Percentiles rank a stretch among this genome's conserved stretches.
Conservation (phyloP, 2,329 filamentous ascomycete species). For the Aspergillus vadensis region DNA sequence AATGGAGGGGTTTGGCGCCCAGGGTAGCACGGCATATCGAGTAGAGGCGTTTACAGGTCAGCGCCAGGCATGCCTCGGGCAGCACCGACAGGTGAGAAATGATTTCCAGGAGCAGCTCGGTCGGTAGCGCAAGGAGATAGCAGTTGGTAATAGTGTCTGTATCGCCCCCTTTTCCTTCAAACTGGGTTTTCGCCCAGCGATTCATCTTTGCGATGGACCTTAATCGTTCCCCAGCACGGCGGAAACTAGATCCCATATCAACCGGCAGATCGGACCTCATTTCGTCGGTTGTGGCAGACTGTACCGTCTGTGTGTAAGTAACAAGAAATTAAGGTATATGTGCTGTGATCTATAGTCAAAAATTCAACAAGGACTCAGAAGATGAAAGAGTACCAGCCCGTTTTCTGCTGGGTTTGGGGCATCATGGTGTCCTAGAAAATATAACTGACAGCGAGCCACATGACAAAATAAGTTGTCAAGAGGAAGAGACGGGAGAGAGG, state of each 20-base stretch:
- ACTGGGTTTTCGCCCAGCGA: constrained; percentile 26
- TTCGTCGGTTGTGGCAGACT: constrained; percentile 19
- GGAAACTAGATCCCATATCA: constrained; percentile 33
- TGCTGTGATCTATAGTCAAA: constrained; percentile 11
- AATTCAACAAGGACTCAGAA: constrained; percentile 17
- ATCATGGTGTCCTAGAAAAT: constrained; percentile 30
- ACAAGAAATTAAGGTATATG: constrained; percentile 13
- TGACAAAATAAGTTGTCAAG: constrained; percentile 25
- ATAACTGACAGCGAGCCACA: constrained; percentile 24
- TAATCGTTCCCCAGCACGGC: constrained; percentile 33
- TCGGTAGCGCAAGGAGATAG: constrained; percentile 40
- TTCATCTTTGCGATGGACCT: constrained; percentile 33
- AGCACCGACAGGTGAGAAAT: constrained; percentile 37
- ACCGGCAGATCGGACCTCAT: constrained; percentile 17
- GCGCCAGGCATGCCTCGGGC: constrained; percentile 40
- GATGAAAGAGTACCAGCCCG: constrained; percentile 17
- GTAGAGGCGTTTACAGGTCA: constrained; percentile 42
- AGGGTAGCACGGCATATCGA: constrained; percentile 36
- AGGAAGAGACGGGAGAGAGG: constrained; percentile 17
- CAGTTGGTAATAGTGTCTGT: constrained; percentile 26
- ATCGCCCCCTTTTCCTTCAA: constrained; percentile 16
- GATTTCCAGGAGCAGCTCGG: constrained; percentile 42
- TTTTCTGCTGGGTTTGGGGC: constrained; percentile 17
- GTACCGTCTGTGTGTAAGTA: constrained; percentile 5
- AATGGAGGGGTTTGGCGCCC: constrained; percentile 37